These are phyloP conservation scores for Candida tetrigidarum DNA, from an alignment of 1,139 yeast genomes.

Conservation along the genomic window DNA sequence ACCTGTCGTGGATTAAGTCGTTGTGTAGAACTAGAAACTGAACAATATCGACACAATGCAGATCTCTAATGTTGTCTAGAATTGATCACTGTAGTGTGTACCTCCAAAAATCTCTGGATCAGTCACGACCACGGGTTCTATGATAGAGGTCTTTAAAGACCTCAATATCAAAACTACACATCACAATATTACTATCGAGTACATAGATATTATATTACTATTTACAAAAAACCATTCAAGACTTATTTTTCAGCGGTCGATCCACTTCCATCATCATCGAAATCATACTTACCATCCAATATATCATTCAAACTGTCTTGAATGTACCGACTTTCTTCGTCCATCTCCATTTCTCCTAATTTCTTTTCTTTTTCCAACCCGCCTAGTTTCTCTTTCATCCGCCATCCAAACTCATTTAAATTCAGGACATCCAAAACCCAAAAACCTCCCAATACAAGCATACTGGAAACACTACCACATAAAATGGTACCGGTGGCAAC, in stretches of 20 bases:
- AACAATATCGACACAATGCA: too few relatives aligned
- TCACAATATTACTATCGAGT: too few relatives aligned
- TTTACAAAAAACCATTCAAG: too few relatives aligned
- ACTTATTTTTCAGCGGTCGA: background rate
- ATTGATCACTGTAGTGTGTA: too few relatives aligned
- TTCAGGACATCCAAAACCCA: slow-evolving; percentile 79
- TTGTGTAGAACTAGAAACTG: too few relatives aligned
- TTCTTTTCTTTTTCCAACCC: slow-evolving; percentile 61
- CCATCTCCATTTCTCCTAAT: slow-evolving; percentile 59
- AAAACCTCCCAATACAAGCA: slow-evolving; percentile 74
- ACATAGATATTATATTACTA: too few relatives aligned
- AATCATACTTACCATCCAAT: slow-evolving; percentile 46
- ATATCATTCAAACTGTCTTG: slow-evolving; percentile 55
- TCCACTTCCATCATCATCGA: slow-evolving; percentile 17
- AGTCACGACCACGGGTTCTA: too few relatives aligned
- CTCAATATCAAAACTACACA: too few relatives aligned
- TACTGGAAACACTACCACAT: slow-evolving; percentile 73
- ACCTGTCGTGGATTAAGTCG: too few relatives aligned
- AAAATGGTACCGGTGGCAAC: slow-evolving; percentile 80
- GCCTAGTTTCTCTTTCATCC: slow-evolving; percentile 69
- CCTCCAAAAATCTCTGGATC: too few relatives aligned
- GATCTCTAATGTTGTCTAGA: too few relatives aligned
- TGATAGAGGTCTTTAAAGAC: too few relatives aligned
- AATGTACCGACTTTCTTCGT: slow-evolving; percentile 63
- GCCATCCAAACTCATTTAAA: slow-evolving; percentile 71